phyloP scores from a whole-genome alignment of 345 rosid genomes.

The Brassica carinata region DNA sequence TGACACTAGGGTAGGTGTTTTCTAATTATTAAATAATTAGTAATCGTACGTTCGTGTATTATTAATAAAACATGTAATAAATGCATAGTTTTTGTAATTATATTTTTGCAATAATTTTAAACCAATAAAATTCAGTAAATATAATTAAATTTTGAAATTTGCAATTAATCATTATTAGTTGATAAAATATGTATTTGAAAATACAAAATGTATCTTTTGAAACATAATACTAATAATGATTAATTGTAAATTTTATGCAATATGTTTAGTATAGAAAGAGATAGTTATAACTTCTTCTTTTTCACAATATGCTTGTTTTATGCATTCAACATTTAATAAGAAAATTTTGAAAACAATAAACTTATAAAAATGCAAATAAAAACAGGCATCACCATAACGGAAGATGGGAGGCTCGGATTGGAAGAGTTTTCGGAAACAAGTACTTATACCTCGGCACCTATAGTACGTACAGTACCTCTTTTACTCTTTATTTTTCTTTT shows the following conservation, averaged over 20 bases:
- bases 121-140: no score
- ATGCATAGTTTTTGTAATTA: no score
- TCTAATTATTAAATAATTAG: not conserved
- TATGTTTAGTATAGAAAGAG: not conserved
- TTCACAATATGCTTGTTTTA: not conserved
- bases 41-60: constrained; percentile 25
- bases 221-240: no score
- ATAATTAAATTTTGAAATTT: no score
- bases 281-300: not conserved
- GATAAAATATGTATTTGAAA: no score
- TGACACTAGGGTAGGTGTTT: constrained; percentile 20
- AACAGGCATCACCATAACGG: constrained; percentile 98
- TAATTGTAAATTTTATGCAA: not conserved
- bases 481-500: not conserved
- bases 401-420: constrained; percentile 96
- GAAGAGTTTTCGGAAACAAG: constrained; percentile 91
- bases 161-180: no score
- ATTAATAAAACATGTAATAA: no score
- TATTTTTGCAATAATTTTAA: no score
- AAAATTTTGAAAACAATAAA: not conserved
- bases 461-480: constrained; percentile 49
- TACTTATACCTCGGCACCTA: constrained; percentile 95
- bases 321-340: not conserved
- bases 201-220: no score
- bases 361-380: not conserved